phyloP scores from a whole-genome alignment of 1,284 basidiomycete species.

The Coriolopsis trogii region DNA sequence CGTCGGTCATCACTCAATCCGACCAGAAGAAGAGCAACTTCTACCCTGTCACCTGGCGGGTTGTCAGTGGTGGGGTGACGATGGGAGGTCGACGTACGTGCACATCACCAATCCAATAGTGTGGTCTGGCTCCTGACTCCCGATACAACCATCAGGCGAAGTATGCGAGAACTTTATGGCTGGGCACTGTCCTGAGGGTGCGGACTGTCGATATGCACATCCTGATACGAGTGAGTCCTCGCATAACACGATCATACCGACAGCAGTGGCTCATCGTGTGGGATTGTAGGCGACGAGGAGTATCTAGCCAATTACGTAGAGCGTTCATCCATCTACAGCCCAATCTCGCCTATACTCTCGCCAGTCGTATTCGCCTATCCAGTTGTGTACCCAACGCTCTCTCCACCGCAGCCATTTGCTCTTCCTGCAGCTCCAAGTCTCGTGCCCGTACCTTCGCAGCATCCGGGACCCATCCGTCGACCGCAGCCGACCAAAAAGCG shows the following conservation, averaged over 20 bases:
- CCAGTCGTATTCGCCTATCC: constrained; percentile 18
- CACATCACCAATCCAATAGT: neutral
- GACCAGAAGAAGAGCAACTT: constrained; percentile 43
- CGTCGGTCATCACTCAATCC: neutral
- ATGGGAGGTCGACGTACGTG: constrained; percentile 46
- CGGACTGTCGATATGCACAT: constrained; percentile 43
- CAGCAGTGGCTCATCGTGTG: no score
- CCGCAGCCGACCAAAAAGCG: neutral
- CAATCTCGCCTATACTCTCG: constrained; percentile 14
- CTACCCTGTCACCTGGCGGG: constrained; percentile 50
- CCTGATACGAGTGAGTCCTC: constrained; percentile 30
- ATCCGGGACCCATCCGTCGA: neutral
- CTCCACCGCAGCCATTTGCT: constrained; percentile 14
- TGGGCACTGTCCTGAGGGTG: constrained; percentile 40
- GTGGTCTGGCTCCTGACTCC: no score
- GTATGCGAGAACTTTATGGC: constrained; percentile 38
- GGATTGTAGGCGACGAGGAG: constrained; percentile 16
- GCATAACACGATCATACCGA: no score
- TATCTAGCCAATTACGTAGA: constrained; percentile 10
- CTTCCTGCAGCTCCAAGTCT: constrained; percentile 7
- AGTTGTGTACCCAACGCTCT: constrained; percentile 15
- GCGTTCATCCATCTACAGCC: constrained; percentile 10
- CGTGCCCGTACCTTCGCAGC: neutral
- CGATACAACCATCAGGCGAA: constrained; percentile 33
- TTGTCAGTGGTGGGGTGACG: constrained; percentile 53